Evolutionary conservation across 176 grass and related monocot genomes (phyloP), one percentile per base, ranked within the genome.

Genomic region (Aegilops longissima): DNA sequence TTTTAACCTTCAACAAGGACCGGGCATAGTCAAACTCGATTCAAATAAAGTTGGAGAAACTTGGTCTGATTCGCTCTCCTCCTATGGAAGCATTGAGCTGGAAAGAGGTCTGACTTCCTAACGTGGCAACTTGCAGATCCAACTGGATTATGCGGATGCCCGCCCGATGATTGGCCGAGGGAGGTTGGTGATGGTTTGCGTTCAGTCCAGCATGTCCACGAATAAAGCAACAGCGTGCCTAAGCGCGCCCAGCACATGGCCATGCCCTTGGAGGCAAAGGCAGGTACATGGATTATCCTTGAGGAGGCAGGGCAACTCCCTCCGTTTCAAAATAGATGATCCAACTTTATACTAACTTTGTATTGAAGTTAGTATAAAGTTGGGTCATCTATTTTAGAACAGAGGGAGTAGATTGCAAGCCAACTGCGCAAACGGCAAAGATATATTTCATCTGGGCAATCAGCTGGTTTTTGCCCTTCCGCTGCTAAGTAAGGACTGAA

Each of bases 121-220:
- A 67, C 59, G 59, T 68, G 52, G 66, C 89, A 87, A 84, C 73
- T 84, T 87, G 89, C 81, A 74, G 42, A 44, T 33, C 58, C 35
- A 30, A 65, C 52, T 56, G 31, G 20, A 70, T 70, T 29, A 49
- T 58, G 52, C 72, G 7, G 69, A 12, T 66, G 5, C 20, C 9
- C 23, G 51, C 49, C 71, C 49, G 47, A 81, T 81, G 76, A 88
- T 77, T 87, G 86, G 80, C 17, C 65, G 70, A 39, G 59, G 33
- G 82, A 66, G 45, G 38, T 30, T 35, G 62, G 77, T 59, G 62
- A 20, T 44, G 18, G 77, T 66, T 21, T 81, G 47, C 66, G 84
- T 89, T 66, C 18, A 1, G 61, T 34, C 61, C 59, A 35, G 74
- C 33, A 87, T 90, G 80, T 47, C 75, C 65, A 29, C 23, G 80